Percentiles rank a stretch among this genome's conserved stretches.
These are phyloP conservation scores for Mariannaea elegans DNA, from an alignment of 2,329 filamentous ascomycete species.

Conservation along the genomic window DNA sequence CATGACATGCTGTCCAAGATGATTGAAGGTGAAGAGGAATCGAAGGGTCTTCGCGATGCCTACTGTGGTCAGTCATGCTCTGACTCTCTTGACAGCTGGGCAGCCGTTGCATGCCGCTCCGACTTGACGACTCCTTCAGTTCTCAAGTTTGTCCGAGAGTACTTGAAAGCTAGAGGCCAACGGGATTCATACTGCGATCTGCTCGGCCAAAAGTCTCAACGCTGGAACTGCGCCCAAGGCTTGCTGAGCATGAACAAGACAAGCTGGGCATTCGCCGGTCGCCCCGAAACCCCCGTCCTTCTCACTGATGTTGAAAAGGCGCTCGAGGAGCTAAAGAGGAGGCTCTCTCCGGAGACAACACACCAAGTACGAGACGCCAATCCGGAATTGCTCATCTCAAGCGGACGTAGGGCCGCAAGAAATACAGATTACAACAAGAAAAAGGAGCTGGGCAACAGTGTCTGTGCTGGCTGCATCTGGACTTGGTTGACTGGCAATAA, in stretches of 20 bases:
- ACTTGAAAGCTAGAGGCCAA: neutral
- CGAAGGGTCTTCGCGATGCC: neutral
- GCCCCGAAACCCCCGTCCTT: neutral
- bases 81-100: neutral
- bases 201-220: neutral
- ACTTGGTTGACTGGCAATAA: neutral
- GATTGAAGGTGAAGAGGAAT: neutral
- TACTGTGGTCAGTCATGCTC: neutral
- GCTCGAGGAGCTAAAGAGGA: neutral
- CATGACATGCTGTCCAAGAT: neutral
- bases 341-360: neutral
- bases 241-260: neutral
- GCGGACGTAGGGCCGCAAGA: neutral
- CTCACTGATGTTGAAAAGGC: neutral
- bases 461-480: conserved; percentile 15
- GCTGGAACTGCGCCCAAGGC: neutral
- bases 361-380: no score
- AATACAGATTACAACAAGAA: neutral
- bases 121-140: neutral
- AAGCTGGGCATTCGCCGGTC: neutral
- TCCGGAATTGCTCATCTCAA: neutral
- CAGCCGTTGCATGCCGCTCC: neutral
- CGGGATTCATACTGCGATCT: neutral
- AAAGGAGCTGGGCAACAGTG: neutral
- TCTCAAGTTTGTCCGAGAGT: neutral